These are phyloP conservation scores for Pezicula neosporulosa DNA, from an alignment of 2,329 filamentous ascomycete species.

Conservation along the genomic window DNA sequence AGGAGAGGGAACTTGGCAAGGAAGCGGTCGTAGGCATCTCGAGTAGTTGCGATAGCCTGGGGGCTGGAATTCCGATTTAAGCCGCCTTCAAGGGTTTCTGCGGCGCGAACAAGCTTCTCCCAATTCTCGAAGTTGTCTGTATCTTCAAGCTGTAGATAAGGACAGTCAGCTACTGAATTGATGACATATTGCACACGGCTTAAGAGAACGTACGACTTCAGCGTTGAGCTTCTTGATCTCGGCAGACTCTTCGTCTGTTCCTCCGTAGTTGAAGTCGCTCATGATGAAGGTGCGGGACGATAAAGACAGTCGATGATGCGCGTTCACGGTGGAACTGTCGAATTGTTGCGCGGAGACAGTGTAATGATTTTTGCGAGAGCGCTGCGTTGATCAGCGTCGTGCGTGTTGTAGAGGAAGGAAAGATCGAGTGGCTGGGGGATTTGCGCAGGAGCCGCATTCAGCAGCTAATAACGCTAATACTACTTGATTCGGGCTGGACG, in stretches of 20 bases:
- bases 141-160: conserved; percentile 41
- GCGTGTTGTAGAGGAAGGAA: too few relatives aligned
- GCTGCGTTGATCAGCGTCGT: too few relatives aligned
- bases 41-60: conserved; percentile 81
- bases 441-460: too few relatives aligned
- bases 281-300: conserved; percentile 37
- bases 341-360: too few relatives aligned
- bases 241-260: conserved; percentile 75
- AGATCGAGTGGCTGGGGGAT: too few relatives aligned
- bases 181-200: not conserved
- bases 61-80: conserved; percentile 96
- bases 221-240: conserved; percentile 76
- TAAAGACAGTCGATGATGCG: not conserved
- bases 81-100: conserved; percentile 84
- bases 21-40: conserved; percentile 87
- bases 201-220: conserved; percentile 65
- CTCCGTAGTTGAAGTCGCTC: conserved; percentile 71
- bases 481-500: too few relatives aligned
- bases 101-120: conserved; percentile 85
- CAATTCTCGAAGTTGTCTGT: conserved; percentile 91
- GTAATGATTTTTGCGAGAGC: too few relatives aligned
- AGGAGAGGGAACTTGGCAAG: conserved; percentile 91
- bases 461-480: too few relatives aligned
- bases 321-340: too few relatives aligned
- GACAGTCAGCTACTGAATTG: conserved; percentile 9